Base-by-base conservation (phyloP, 139 green algal genomes). In the Marvania coccoides region DNA sequence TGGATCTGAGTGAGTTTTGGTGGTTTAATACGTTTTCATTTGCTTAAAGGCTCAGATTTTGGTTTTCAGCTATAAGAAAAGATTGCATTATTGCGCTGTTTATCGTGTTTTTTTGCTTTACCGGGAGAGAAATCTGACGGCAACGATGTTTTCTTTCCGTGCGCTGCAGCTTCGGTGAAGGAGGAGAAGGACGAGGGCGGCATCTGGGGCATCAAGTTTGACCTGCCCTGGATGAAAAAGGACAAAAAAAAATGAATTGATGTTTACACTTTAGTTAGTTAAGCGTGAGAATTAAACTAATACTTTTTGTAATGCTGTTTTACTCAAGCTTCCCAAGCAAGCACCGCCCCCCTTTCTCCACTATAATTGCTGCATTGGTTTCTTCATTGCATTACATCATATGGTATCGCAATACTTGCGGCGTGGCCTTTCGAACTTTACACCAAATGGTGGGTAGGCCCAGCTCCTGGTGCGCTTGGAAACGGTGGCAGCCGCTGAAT, bases 401-500 rank as follows among this genome's bases (percentile, higher is more conserved):
- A 58, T 95, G 88, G 72, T 91, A 88, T 24, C 75, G 82, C 12
- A 96, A 24, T 12, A 69, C 39, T 34, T 65, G 37, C 10, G 14
- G 61, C 12, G 56, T 96, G 13, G 84, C 90, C 62, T 89, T 89
- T 8, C 90, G 74, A 24, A 96, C 87, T 4, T 81, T 64, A 69
- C 91, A 97, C 33, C 70, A 69, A 15, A 97, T 97, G 28, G 77
- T 91, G 24, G 88, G 68, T 38, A 75, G 42, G 0, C 88, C 90
- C 55, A 97, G 71, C 33, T 79, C 63, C 65, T 92, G 78, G 48
- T 93, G 84, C 0, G 90, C 90, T 72, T 83, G 58, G 26, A 66
- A 55, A 28, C 89, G 61, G 56, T 95, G 90, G 60, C 90, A 96
- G 29, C 91, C 91, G 12, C 74, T 87, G 76, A 97, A 97, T 29